Base-by-base conservation (phyloP, 768 basidiomycete species). In the Russula ochroleuca region DNA sequence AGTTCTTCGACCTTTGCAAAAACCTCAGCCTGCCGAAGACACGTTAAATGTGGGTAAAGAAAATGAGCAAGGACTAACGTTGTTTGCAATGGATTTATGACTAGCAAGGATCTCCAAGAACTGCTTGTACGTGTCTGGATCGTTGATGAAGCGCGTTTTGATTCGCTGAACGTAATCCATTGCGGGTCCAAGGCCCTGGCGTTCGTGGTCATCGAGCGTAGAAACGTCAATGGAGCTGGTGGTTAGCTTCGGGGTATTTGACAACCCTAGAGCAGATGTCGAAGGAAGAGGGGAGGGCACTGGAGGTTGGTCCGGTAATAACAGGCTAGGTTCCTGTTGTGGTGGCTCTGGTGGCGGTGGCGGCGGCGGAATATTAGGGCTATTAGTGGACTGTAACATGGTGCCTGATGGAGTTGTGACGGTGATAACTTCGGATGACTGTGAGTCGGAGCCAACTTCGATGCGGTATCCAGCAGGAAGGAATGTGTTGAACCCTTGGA, bases 401-500 rank as follows among this genome's bases (percentile, higher is more conserved):
- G 81, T 85, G 2, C 89, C 90, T 0, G 81, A 78, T 1, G 90
- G 90, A 0, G 89, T 90, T 0, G 87, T 90, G 38, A 92, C 89
- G 1, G 86, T 90, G 70, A 92, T 90, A 68, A 81, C 79, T 38
- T 83, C 81, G 38, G 81, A 75, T 61, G 87, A 83, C n/a, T 81
- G 78, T n/a, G 81, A 75, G 69, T 90, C 86, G 37, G 77, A 77
- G 15, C 81, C 81, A 68, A 86, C 88, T 68, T 96, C 93, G 73
- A 99, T 98, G 53, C 91, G 87, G 72, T 98, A 99, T 17, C 96
- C 96, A 23, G 84, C 81, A 3, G 96, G 96, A 13, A 99, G 82
- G 76, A 98, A 99, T 0, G 94, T 97, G 76, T 98, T 98, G 82
- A 99, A 99, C 11, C 95, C 95, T 74, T 96, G 93, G 51, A 99